Base-by-base conservation (phyloP, 2,329 filamentous ascomycete species). In the Leptographium procerum region DNA sequence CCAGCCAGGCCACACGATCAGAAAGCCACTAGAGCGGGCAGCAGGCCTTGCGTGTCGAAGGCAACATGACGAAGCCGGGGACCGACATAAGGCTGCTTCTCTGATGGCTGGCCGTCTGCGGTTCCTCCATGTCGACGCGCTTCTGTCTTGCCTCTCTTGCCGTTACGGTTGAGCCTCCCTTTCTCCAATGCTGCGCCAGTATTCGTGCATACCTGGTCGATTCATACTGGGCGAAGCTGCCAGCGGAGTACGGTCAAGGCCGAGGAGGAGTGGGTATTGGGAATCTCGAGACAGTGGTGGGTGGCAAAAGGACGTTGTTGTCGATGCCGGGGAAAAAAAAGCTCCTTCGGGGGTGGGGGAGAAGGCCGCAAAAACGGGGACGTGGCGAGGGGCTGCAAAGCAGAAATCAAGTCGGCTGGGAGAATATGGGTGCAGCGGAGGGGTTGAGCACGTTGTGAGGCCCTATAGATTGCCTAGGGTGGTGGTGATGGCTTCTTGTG, bases 191-290 rank as follows among this genome's bases (percentile, higher is more conserved):
- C 11, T 3, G 9, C 52, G 7, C 8, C 33, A 3, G 22, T 26
- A 13, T 31, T n/a, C 10, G 55, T 22, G 22, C 68, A 75, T 82
- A 83, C 80, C 80, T 82, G 78, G 76, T 75, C 80, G 76, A 71
- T 82, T 82, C 80, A 83, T 83, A 68, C 70, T 75, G 71, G 68
- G 50, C 53, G 62, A 64, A 26, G 22, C 55, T 11, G 33, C 36
- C 29, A 34, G 26, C 5, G 43, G n/a, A 53, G 22, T n/a, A 24
- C 45, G 9, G 28, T 16, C 14, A 29, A 48, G 33, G n/a, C 28
- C 2, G n/a, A 14, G 22, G 3, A n/a, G n/a, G n/a, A n/a, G n/a
- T n/a, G n/a, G n/a, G n/a, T n/a, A n/a, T n/a, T n/a, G n/a, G n/a
- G 51, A 2, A 22, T 48, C 13, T 48, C 45, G 45, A n/a, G n/a